Evolutionary conservation across 2,329 filamentous ascomycete genomes (phyloP), one percentile per base, ranked within the genome.

Genomic region (Hypoxylon sp.): DNA sequence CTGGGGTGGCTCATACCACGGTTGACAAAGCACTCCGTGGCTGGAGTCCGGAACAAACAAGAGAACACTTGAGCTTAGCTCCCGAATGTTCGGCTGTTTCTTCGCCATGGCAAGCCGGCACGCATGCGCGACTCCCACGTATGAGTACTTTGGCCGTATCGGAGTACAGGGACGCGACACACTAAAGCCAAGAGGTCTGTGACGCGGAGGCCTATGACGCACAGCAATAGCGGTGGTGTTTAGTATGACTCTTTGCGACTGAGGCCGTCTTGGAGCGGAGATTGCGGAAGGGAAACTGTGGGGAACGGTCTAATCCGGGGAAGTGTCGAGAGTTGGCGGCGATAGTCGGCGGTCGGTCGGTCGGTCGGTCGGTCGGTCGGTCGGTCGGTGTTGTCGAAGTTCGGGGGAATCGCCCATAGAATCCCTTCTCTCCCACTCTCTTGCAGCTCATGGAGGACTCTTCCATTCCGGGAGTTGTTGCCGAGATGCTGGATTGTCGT

Each of bases 61-160:
- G 47, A 46, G 61, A 64, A 64, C 61, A 59, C 61, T 64, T 56
- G 61, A 59, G 61, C 46, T 56, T 64, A 13, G 34, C 61, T 56
- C 39, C 26, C 32, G 32, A 17, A 6, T 1, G 15, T 4, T 15
- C 34, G 34, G n/a, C n/a, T 15, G 34, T n/a, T n/a, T n/a, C n/a
- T n/a, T n/a, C n/a, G n/a, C n/a, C n/a, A n/a, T n/a, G n/a, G n/a
- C n/a, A n/a, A n/a, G n/a, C n/a, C n/a, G n/a, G n/a, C n/a, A n/a
- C n/a, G n/a, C n/a, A n/a, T n/a, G n/a, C n/a, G n/a, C n/a, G n/a
- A n/a, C n/a, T n/a, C n/a, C n/a, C n/a, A n/a, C n/a, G n/a, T n/a
- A n/a, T n/a, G n/a, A n/a, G n/a, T n/a, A n/a, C n/a, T n/a, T n/a
- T n/a, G n/a, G n/a, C n/a, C n/a, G n/a, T n/a, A n/a, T 39, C 34